Evolutionary conservation across 176 grass and related monocot genomes (phyloP), one percentile per base, ranked within the genome.

Genomic region (Areca catechu): DNA sequence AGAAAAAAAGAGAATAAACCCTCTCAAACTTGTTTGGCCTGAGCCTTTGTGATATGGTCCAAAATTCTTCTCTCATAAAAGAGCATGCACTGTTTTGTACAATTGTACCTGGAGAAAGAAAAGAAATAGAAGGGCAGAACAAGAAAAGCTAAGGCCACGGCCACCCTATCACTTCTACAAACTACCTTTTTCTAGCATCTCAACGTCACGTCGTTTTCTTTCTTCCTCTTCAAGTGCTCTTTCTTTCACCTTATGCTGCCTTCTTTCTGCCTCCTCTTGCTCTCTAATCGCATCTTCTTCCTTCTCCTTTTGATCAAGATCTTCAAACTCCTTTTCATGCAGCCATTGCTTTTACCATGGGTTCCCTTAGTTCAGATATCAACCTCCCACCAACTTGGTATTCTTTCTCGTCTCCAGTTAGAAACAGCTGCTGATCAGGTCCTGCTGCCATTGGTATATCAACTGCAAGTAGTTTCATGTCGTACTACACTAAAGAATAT

Each of bases 251-350:
- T 84, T 63, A 70, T 28, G 77, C 17, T 84, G 80, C 19, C 68
- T 83, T 71, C 43, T 77, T 56, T 92, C 84, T 10, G 84, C 86
- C 60, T 85, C 87, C 83, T 92, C 83, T 1, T 49, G 70, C 19
- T 92, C 93, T 72, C 76, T 85, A 0, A n/a, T 70, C 21, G 91
- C 80, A 53, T 98, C 93, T 48, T 91, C 93, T 24, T 72, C 83
- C 12, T 97, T 87, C 72, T 97, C 93, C 62, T 74, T 72, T 51
- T 91, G 77, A 27, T 97, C 93, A 4, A 97, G 79, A 60, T 79
- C 73, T 69, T 91, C 83, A 50, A 91, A 97, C 49, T 97, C 93
- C 83, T 91, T 85, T 58, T 97, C 87, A n/a, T 49, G 93, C 93
- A 37, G 93, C 65, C 93, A 97, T 91, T 48, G 83, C 93, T 65